Base-by-base conservation (phyloP, 768 basidiomycete species). In the Lactifluus piperatus region DNA sequence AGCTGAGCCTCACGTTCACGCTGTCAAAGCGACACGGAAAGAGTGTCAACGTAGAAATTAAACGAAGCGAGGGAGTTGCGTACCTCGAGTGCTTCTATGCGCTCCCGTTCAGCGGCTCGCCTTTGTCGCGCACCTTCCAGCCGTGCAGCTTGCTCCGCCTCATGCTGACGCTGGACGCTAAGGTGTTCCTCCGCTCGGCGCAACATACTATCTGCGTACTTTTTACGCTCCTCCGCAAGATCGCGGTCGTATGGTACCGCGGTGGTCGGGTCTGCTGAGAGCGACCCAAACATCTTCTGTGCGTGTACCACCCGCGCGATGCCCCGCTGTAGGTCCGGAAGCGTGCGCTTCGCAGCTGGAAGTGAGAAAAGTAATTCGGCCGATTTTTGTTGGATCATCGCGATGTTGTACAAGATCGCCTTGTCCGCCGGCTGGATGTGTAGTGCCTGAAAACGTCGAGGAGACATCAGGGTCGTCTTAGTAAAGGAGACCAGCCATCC, bases 371-470 rank as follows among this genome's bases (percentile, higher is more conserved):
- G 73, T 73, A 97, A 79, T 70, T 97, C 95, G 0, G 92, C 90
- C 0, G 90, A 86, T 72, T 97, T 97, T 70, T 99, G 97, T 71
- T 94, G 86, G 36, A 98, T 93, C 88, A 99, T 94, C 55, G 95
- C 94, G 66, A 97, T 91, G 71, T 99, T 98, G 74, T 94, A 98
- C 44, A 92, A 61, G 51, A 88, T 84, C 3, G 92, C 89, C 68
- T 94, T 94, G 74, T 99, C 97, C 56, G 77, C 80, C 0, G 94
- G 93, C 64, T 88, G 84, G 6, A 93, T 72, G 63, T 91, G 86
- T 16, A 88, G 76, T 1, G 94, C 94, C 94, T 97, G 63, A 62
- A 3, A 75, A 76, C 5, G 22, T 44, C 22, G 43, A 13, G 20
- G 9, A 11, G 43, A 24, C 11, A 44, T 53, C 72, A 70, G 4